Evolutionary conservation across 805 yeast genomes (phyloP), one percentile per base, ranked within the genome.

Genomic region (Cyberlindnera amylophila): DNA sequence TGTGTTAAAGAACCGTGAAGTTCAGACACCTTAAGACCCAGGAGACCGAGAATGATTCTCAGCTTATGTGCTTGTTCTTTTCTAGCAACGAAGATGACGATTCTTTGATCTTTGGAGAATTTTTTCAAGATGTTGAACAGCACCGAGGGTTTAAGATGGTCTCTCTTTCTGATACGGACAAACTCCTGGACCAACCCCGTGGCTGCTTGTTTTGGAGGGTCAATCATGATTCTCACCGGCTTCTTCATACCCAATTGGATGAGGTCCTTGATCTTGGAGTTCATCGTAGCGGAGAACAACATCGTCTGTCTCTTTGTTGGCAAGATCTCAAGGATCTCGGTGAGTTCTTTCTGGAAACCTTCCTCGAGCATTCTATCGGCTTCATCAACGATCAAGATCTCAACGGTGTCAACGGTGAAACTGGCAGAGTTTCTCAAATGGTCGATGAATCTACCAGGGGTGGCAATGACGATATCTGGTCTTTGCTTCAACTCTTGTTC

Each of bases 341-440:
- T 83, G 52, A 93, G 71, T 66, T 93, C 99, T 40, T 81, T 87
- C 65, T 90, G 96, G 78, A 93, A 93, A 59, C 99, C 99, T 67
- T 93, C 99, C 63, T 93, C 99, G 54, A 93, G 75, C 98, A 93
- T 93, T 70, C 99, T 81, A 74, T 93, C 99, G 46, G 99, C 99
- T 71, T 93, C 99, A 70, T 93, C 99, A 53, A 93, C 75, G 24
- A 93, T 95, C 55, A 93, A 71, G 41, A 93, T 86, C 68, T 93
- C 99, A 38, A 93, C 93, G 27, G 81, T 74, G 53, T 93, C 98
- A 36, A 89, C 95, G 37, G 81, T 79, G 63, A 93, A 93, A 39
- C 93, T 83, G 7, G 96, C 88, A 6, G 98, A 90, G 68, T 93
- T 93, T 61, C 98, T 75, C 43, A 93, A 79, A 66, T 93, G 99